A percentile compares a stretch with the other conserved stretches of the same genome.
Evolutionary conservation across 192 early-diverging fungal species (phyloP).

Genomic region (Jimgerdemannia flammicorona): DNA sequence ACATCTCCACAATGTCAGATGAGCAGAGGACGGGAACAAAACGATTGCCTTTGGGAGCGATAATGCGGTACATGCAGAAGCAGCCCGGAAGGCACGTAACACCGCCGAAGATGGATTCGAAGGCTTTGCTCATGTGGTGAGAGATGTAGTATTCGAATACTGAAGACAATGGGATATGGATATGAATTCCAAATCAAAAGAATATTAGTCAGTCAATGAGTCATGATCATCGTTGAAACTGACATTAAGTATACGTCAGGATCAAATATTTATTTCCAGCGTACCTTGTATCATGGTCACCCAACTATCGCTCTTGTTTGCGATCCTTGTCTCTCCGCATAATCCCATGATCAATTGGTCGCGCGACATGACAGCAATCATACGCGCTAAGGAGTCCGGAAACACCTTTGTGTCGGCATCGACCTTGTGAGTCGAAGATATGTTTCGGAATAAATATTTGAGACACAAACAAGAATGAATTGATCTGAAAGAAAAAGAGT

Average conservation of each 20-base stretch:
- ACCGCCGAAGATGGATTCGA: slow-evolving; percentile 70
- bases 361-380: slow-evolving; percentile 85
- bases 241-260: neutral
- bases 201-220: neutral
- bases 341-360: slow-evolving; percentile 91
- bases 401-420: slow-evolving; percentile 85
- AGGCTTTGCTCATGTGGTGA: slow-evolving; percentile 68
- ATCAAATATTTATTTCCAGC: slow-evolving; percentile 1
- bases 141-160: slow-evolving; percentile 79
- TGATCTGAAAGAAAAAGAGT: too few species aligned
- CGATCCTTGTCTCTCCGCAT: slow-evolving; percentile 96
- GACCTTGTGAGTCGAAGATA: slow-evolving; percentile 63
- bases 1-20: slow-evolving; percentile 70
- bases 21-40: slow-evolving; percentile 72
- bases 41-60: slow-evolving; percentile 59
- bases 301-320: slow-evolving; percentile 85
- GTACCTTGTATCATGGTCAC: slow-evolving; percentile 83
- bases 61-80: slow-evolving; percentile 77
- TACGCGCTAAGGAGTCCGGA: slow-evolving; percentile 68
- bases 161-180: neutral
- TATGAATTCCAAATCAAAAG: neutral
- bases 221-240: neutral
- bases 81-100: slow-evolving; percentile 73
- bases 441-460: slow-evolving; percentile 24
- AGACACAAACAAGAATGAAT: too few species aligned